phyloP scores from a whole-genome alignment of 352 stramenopile species.

The Phytophthora boehmeriae region DNA sequence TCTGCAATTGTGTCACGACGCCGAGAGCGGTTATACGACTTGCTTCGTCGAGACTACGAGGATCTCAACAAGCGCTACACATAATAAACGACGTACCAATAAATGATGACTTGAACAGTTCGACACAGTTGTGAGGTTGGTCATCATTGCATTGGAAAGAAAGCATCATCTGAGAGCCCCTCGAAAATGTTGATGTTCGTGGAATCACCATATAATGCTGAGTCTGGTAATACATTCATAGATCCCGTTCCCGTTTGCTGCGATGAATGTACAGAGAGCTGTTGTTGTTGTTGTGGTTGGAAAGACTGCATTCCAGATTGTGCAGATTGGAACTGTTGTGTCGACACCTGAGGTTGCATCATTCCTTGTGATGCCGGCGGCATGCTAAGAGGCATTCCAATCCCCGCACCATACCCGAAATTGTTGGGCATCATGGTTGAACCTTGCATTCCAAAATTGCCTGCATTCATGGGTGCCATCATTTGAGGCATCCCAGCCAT shows the following conservation, averaged over 20 bases:
- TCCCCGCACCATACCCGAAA: slow-evolving; percentile 49
- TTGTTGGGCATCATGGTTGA: slow-evolving; percentile 41
- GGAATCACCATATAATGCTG: slow-evolving; percentile 50
- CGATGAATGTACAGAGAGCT: slow-evolving; percentile 25
- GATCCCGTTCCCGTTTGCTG: slow-evolving; percentile 25
- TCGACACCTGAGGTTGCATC: slow-evolving; percentile 29
- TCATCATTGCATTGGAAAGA: slow-evolving; percentile 73
- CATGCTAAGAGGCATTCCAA: slow-evolving; percentile 17
- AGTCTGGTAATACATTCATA: slow-evolving; percentile 30
- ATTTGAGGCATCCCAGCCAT: slow-evolving; percentile 57
- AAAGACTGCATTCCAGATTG: slow-evolving; percentile 27
- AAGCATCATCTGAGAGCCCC: slow-evolving; percentile 71
- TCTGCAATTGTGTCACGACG: slow-evolving; percentile 49
- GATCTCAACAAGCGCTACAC: slow-evolving; percentile 30
- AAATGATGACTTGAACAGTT: slow-evolving; percentile 32
- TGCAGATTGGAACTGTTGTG: slow-evolving; percentile 32
- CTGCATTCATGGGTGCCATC: slow-evolving; percentile 56
- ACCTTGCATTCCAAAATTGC: slow-evolving; percentile 37
- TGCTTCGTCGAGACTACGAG: slow-evolving; percentile 56
- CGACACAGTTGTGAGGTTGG: slow-evolving; percentile 18
- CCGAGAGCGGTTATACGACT: slow-evolving; percentile 59
- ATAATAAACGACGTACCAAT: slow-evolving; percentile 36
- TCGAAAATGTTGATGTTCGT: slow-evolving; percentile 73
- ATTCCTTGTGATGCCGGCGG: slow-evolving; percentile 30
- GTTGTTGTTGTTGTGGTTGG: slow-evolving; percentile 36